Conservation (phyloP, 1,284 basidiomycete species). For the Ceratobasidium sp. region DNA sequence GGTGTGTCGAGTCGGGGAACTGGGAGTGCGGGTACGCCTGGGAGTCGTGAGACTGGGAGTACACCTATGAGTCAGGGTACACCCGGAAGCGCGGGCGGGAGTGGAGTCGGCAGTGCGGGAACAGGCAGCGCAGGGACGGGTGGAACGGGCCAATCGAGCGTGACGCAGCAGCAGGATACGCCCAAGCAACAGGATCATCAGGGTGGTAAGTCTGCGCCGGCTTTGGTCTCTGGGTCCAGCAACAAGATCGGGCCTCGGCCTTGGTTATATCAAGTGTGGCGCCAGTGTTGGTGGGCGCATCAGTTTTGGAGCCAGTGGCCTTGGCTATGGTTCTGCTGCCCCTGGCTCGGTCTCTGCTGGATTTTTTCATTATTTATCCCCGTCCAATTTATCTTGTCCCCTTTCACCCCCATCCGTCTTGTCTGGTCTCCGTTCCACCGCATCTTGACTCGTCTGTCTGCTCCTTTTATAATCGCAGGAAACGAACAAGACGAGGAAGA, state of each 20-base stretch:
- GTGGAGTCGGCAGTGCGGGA: conserved; percentile 43
- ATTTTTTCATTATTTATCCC: conserved; percentile 8
- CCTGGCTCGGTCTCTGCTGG: not conserved
- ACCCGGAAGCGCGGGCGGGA: conserved; percentile 6
- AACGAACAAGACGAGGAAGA: conserved; percentile 8
- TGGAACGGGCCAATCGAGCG: conserved; percentile 16
- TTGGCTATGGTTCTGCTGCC: not conserved
- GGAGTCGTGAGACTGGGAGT: too few species aligned
- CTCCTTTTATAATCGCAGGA: not conserved
- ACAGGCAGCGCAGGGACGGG: conserved; percentile 38
- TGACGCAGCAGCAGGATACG: conserved; percentile 18
- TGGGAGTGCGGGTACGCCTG: conserved; percentile 1
- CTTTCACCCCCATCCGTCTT: too few species aligned
- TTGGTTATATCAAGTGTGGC: too few species aligned
- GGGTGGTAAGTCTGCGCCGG: conserved; percentile 19
- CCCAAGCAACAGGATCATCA: not conserved
- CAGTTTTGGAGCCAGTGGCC: not conserved
- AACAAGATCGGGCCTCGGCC: too few species aligned
- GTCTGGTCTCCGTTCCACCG: too few species aligned
- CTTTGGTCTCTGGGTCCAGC: too few species aligned
- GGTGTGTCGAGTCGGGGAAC: conserved; percentile 7
- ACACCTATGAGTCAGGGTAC: too few species aligned
- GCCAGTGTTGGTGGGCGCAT: not conserved
- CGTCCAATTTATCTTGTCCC: too few species aligned
- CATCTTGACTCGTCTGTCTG: not conserved